A percentile compares a stretch with the other conserved stretches of the same genome.
phyloP scores from a whole-genome alignment of 306 rosid genomes.

The Cajanus cajan region DNA sequence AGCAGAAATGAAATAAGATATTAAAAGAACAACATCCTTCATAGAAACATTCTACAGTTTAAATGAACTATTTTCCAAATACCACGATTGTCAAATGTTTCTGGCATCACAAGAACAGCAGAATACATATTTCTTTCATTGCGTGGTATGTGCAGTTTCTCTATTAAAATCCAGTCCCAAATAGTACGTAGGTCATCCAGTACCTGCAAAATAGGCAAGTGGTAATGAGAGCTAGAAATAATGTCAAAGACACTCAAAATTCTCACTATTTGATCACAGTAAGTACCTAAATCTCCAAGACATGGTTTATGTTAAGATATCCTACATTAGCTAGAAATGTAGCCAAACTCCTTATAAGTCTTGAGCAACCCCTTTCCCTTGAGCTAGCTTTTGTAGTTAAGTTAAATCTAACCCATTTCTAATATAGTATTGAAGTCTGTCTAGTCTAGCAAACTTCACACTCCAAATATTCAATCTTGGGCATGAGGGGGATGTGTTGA shows the following conservation, averaged over 20 bases:
- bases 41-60: background rate
- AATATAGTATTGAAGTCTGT: background rate
- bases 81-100: constrained; percentile 94
- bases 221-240: constrained; percentile 11
- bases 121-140: constrained; percentile 76
- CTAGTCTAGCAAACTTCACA: background rate
- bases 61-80: constrained; percentile 29
- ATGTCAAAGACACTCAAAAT: background rate
- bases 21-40: too few relatives aligned
- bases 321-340: background rate
- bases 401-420: background rate
- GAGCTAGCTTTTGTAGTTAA: background rate
- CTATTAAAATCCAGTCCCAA: constrained; percentile 93
- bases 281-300: background rate
- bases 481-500: background rate
- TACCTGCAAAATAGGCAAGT: constrained; percentile 54
- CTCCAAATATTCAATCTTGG: background rate
- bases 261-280: background rate
- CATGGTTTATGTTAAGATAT: background rate
- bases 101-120: constrained; percentile 83
- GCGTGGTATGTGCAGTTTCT: constrained; percentile 74
- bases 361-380: background rate
- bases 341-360: background rate
- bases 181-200: constrained; percentile 77
- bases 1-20: too few relatives aligned